Conservation (phyloP, 78 protist genomes). For the Bodo saltans region DNA sequence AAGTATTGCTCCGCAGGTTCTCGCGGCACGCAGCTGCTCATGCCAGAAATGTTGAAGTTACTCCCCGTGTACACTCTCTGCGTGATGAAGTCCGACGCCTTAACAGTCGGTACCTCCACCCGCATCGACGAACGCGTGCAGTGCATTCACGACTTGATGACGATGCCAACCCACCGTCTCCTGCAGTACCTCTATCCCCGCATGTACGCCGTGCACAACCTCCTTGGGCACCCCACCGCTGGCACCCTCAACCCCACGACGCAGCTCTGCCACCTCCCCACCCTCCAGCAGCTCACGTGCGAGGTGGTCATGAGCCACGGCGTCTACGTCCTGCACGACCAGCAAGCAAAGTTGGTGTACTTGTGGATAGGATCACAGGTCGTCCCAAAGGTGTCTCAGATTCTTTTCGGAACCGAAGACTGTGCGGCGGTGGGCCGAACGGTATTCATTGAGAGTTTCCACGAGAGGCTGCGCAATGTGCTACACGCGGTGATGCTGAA, state of each 20-base stretch:
- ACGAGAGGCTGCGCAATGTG: background rate
- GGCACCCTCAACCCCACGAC: background rate
- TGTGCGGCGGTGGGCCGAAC: background rate
- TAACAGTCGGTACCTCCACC: background rate
- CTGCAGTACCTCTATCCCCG: conserved; percentile 13
- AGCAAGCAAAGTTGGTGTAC: background rate
- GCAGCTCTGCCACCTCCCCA: background rate
- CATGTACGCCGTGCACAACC: background rate
- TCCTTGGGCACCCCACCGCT: background rate
- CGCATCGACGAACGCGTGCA: conserved; percentile 8
- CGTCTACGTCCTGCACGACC: conserved; percentile 21
- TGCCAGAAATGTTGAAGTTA: conserved; percentile 21
- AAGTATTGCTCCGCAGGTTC: background rate
- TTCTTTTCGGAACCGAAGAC: background rate
- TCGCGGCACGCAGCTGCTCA: conserved; percentile 14
- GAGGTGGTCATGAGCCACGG: background rate
- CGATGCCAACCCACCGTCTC: background rate
- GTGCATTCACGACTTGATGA: background rate
- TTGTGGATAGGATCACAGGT: background rate
- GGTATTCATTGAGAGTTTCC: background rate
- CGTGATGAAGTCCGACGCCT: background rate
- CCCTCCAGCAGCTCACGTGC: background rate
- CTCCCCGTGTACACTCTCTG: conserved; percentile 4
- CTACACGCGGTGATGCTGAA: background rate
- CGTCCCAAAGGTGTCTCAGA: background rate